Evolutionary conservation across 495 filamentous ascomycete species (phyloP).

Genomic region (Xylaria palmicola): DNA sequence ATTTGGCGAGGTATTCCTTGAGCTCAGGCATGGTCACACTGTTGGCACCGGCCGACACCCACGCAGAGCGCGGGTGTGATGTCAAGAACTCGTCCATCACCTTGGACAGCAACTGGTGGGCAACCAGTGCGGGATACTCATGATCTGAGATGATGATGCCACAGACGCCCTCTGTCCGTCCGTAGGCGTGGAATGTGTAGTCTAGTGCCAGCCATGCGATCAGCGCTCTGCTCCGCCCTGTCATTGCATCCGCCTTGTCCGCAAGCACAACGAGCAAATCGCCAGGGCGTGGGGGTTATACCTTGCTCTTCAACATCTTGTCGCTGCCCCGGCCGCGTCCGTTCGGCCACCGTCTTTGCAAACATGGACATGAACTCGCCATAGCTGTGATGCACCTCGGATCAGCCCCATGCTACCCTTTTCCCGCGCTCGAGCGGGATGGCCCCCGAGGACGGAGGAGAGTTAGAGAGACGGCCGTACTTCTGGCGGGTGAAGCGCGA

Average conservation of each 20-base stretch:
- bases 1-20: constrained; percentile 80
- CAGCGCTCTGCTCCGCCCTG: neutral
- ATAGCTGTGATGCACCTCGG: constrained; percentile 36
- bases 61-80: constrained; percentile 68
- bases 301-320: constrained; percentile 91
- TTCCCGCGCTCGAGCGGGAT: neutral
- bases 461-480: constrained; percentile 46
- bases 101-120: constrained; percentile 92
- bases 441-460: neutral
- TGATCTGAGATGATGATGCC: constrained; percentile 88
- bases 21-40: constrained; percentile 65
- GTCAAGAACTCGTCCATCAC: constrained; percentile 90
- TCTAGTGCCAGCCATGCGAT: constrained; percentile 36
- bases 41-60: constrained; percentile 51
- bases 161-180: constrained; percentile 79
- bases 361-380: constrained; percentile 70
- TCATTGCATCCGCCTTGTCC: neutral
- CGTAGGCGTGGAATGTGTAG: constrained; percentile 88
- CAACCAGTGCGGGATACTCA: constrained; percentile 85
- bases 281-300: constrained; percentile 28
- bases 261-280: neutral
- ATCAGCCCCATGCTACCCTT: constrained; percentile 9
- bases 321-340: constrained; percentile 80
- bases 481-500: constrained; percentile 74
- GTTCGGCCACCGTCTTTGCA: constrained; percentile 71